Percentiles rank a stretch among this genome's conserved stretches.
These are phyloP conservation scores for Rhodotorula sp. DNA, from an alignment of 1,284 basidiomycete genomes.

Conservation along the genomic window DNA sequence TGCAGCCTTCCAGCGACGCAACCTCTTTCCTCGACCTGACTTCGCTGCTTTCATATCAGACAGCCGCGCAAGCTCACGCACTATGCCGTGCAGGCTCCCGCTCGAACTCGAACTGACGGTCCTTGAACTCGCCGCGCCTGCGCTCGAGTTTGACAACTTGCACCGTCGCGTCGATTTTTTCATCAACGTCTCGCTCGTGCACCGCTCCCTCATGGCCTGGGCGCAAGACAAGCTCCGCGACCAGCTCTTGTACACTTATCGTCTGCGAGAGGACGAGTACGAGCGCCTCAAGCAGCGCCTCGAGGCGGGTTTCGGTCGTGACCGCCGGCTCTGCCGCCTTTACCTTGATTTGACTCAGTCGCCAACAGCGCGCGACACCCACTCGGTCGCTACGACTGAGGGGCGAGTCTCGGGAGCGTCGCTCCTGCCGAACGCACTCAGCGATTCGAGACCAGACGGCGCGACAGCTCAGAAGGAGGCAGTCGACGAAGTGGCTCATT, in stretches of 20 bases:
- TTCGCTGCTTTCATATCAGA: too few species aligned
- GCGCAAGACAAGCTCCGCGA: not conserved
- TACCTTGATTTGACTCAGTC: not conserved
- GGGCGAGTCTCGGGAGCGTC: not conserved
- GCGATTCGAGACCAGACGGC: too few species aligned
- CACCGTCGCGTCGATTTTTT: not conserved
- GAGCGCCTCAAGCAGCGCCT: not conserved
- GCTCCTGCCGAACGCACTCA: too few species aligned
- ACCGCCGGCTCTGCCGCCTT: not conserved
- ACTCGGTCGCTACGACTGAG: rapidly evolving
- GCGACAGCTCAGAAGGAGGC: too few species aligned
- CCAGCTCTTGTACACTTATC: not conserved
- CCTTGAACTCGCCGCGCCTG: not conserved
- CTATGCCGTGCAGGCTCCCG: too few species aligned
- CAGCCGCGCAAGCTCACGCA: too few species aligned
- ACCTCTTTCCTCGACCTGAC: too few species aligned
- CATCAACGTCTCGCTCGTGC: not conserved
- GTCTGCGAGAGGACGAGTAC: not conserved
- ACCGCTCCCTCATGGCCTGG: not conserved
- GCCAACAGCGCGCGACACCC: not conserved
- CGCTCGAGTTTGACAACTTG: not conserved
- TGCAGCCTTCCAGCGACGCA: too few species aligned
- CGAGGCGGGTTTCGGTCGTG: not conserved
- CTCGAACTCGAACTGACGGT: not conserved
- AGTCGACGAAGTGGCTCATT: too few species aligned